Conservation (phyloP, 495 filamentous ascomycete genomes). For the Penicillium bovifimosum region DNA sequence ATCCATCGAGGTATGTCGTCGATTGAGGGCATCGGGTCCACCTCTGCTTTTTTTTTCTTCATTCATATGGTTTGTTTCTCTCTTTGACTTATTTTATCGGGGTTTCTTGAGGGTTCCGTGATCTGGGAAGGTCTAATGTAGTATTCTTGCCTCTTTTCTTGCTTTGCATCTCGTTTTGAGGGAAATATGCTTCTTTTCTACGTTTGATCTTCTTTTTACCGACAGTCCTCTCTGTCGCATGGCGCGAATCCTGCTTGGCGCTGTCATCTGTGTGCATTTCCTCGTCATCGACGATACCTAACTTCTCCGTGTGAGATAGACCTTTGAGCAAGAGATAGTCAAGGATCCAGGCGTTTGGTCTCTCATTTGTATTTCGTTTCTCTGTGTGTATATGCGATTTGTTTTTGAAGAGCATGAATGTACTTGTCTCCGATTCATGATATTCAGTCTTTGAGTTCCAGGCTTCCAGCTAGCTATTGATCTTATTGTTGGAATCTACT, state of each 20-base stretch:
- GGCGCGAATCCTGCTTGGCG: constrained; percentile 41
- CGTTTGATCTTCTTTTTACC: constrained; percentile 10
- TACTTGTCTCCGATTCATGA: constrained; percentile 4
- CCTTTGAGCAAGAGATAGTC: constrained; percentile 45
- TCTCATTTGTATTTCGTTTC: constrained; percentile 13
- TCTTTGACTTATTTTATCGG: constrained; percentile 22
- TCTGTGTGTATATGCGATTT: constrained; percentile 7
- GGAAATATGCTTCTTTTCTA: constrained; percentile 12
- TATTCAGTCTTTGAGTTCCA: constrained; percentile 1
- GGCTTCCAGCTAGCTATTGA: not conserved
- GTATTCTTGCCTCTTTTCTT: constrained; percentile 30
- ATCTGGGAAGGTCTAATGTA: constrained; percentile 31
- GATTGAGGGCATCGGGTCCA: constrained; percentile 17
- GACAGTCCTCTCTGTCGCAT: constrained; percentile 21
- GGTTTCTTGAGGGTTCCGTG: constrained; percentile 23
- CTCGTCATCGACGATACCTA: constrained; percentile 26
- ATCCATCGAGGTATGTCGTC: constrained; percentile 15
- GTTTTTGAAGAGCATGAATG: constrained; percentile 8
- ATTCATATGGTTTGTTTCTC: constrained; percentile 18
- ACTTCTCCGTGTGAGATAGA: constrained; percentile 42
- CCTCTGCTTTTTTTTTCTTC: constrained; percentile 27
- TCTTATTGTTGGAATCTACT: not conserved
- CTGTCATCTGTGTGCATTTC: constrained; percentile 34
- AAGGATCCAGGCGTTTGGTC: constrained; percentile 33
- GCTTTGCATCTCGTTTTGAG: constrained; percentile 24